Evolutionary conservation across 2,329 filamentous ascomycete genomes (phyloP).

Genomic region (Ophiocordyceps camponoti-rufipedis): DNA sequence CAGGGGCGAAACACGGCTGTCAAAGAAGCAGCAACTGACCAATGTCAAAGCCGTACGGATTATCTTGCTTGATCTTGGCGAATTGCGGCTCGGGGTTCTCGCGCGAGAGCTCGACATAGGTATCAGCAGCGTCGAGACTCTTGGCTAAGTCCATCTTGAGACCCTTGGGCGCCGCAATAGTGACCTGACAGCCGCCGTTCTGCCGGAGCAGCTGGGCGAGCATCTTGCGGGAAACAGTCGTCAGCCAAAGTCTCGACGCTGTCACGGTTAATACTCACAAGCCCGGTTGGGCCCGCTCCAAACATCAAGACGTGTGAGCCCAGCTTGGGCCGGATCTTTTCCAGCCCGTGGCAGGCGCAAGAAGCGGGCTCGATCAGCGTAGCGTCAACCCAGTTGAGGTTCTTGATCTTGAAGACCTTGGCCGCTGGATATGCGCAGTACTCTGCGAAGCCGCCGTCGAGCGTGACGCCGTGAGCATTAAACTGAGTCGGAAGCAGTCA

Average conservation of each 20-base stretch:
- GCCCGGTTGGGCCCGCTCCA: conserved; percentile 47
- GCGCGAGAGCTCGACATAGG: conserved; percentile 34
- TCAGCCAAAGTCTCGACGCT: neutral
- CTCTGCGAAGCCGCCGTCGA: conserved; percentile 56
- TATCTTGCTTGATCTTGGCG: conserved; percentile 39
- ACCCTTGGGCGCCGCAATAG: conserved; percentile 49
- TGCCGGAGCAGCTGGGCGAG: conserved; percentile 43
- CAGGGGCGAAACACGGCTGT: neutral
- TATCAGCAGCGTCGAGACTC: conserved; percentile 33
- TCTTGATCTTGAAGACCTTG: conserved; percentile 46
- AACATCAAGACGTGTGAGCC: conserved; percentile 48
- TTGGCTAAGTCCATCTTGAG: conserved; percentile 53
- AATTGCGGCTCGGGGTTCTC: conserved; percentile 40
- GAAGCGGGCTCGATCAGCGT: conserved; percentile 53
- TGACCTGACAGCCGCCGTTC: conserved; percentile 51
- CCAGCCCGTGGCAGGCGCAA: conserved; percentile 51
- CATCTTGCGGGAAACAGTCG: conserved; percentile 14
- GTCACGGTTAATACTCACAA: conserved; percentile 20
- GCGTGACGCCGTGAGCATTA: conserved; percentile 46
- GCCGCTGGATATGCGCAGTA: conserved; percentile 37
- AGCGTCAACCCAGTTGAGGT: conserved; percentile 49
- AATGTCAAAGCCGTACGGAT: conserved; percentile 58
- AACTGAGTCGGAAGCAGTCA: conserved; percentile 18
- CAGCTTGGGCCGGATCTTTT: conserved; percentile 48
- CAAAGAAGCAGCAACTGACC: conserved; percentile 14